These are phyloP conservation scores for Polyporus arcularius DNA, from an alignment of 768 basidiomycete genomes.

Conservation along the genomic window DNA sequence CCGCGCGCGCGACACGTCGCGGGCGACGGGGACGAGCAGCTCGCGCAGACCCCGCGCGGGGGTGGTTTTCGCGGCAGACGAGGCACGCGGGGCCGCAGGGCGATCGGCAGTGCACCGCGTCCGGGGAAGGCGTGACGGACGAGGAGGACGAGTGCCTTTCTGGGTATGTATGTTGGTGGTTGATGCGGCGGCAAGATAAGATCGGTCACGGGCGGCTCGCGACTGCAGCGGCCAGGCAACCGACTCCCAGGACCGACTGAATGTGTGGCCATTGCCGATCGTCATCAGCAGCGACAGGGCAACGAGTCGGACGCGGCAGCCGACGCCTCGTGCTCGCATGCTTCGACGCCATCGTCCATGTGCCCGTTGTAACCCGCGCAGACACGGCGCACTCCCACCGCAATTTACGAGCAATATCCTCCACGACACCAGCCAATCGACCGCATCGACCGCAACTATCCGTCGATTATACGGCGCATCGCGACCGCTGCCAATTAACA, in stretches of 20 bases:
- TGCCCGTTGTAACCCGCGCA: constrained; percentile 6
- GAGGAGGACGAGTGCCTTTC: constrained; percentile 2
- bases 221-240: not conserved
- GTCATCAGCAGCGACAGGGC: constrained; percentile 19
- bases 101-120: not conserved
- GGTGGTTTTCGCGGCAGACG: not conserved
- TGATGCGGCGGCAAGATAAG: constrained; percentile 11
- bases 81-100: not conserved
- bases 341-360: constrained; percentile 8
- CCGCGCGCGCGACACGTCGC: constrained; percentile 3
- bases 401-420: not conserved
- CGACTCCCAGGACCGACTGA: constrained; percentile 8
- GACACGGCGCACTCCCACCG: constrained; percentile 12
- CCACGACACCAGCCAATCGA: not conserved
- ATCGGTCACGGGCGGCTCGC: not conserved
- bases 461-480: not conserved
- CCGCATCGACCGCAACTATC: not conserved
- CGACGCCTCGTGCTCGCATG: constrained; percentile 11
- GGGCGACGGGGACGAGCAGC: not conserved
- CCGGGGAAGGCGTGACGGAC: too few species aligned
- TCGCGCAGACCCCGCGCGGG: not conserved
- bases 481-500: constrained; percentile 7
- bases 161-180: constrained; percentile 10
- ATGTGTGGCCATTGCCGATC: constrained; percentile 21
- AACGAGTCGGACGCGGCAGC: constrained; percentile 15